Evolutionary conservation across 1,284 basidiomycete species (phyloP).

Genomic region (Pseudozyma hubeiensis): DNA sequence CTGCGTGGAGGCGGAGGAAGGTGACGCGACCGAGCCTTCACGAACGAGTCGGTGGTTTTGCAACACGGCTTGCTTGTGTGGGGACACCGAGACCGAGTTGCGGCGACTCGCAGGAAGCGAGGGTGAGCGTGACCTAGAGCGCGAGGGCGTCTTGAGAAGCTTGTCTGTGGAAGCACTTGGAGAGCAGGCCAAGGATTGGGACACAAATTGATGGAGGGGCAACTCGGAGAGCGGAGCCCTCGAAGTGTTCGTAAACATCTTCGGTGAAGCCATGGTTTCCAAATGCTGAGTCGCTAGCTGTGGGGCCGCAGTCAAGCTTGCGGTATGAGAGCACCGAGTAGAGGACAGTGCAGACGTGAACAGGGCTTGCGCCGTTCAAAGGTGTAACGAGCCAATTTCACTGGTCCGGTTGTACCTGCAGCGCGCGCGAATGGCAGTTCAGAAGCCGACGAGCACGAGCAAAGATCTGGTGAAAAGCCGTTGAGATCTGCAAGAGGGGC

Average conservation of each 20-base stretch:
- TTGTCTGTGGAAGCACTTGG: slow-evolving; percentile 22
- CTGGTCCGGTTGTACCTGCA: no score
- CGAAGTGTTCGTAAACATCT: slow-evolving; percentile 10
- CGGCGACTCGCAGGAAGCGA: slow-evolving; percentile 31
- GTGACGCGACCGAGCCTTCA: slow-evolving; percentile 32
- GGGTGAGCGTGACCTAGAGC: slow-evolving; percentile 41
- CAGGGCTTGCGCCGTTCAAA: no score
- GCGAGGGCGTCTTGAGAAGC: slow-evolving; percentile 37
- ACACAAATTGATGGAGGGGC: slow-evolving; percentile 40
- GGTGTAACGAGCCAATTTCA: no score
- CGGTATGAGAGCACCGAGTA: no score
- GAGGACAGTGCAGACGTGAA: no score
- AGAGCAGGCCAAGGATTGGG: slow-evolving; percentile 32
- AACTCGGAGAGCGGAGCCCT: slow-evolving; percentile 36
- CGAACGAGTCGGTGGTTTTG: slow-evolving; percentile 41
- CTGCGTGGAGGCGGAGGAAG: slow-evolving; percentile 19
- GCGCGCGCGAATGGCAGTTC: no score
- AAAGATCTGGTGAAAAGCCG: no score
- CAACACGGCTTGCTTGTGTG: slow-evolving; percentile 43
- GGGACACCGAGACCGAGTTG: slow-evolving; percentile 38
- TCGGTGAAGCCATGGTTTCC: slow-evolving; percentile 18
- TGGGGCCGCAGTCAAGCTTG: no score
- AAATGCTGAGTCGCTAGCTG: neutral
- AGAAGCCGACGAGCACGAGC: no score
- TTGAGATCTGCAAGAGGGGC: no score